Evolutionary conservation across 2,329 filamentous ascomycete species (phyloP).

Genomic region (Colletotrichum trifolii): DNA sequence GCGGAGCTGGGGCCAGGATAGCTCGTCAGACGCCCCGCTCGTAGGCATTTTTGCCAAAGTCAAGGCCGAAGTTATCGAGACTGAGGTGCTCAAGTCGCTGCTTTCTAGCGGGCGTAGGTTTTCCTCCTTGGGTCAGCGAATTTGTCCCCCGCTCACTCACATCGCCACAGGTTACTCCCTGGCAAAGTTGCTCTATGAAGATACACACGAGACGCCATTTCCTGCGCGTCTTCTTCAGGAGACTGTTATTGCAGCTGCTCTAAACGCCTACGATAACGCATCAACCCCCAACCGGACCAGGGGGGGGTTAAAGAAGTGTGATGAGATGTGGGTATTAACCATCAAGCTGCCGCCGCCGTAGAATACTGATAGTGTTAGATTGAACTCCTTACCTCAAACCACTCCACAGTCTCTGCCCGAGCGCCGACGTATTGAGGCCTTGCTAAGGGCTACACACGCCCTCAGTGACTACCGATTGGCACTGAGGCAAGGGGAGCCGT

Average conservation of each 20-base stretch:
- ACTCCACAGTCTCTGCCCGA: constrained; percentile 64
- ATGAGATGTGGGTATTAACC: constrained; percentile 71
- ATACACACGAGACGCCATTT: constrained; percentile 61
- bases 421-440: constrained; percentile 66
- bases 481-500: constrained; percentile 82
- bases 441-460: constrained; percentile 79
- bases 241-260: constrained; percentile 70
- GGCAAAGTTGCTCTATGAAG: constrained; percentile 71
- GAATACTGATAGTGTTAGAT: constrained; percentile 54
- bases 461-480: constrained; percentile 82
- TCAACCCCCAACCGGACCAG: constrained; percentile 82
- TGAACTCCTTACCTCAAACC: constrained; percentile 71
- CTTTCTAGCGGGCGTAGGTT: constrained; percentile 69
- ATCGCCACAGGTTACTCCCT: constrained; percentile 67
- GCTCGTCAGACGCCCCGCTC: constrained; percentile 53
- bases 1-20: constrained; percentile 73
- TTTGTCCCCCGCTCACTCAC: constrained; percentile 3
- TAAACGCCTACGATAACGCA: constrained; percentile 82
- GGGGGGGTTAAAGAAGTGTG: constrained; percentile 81
- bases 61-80: constrained; percentile 70
- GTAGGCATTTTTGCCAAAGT: constrained; percentile 74
- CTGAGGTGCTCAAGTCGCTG: constrained; percentile 76
- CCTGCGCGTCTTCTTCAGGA: constrained; percentile 63
- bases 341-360: not conserved
- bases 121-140: not conserved